Evolutionary conservation across 306 rosid species (phyloP).

Genomic region (Ochetophila trinervis): DNA sequence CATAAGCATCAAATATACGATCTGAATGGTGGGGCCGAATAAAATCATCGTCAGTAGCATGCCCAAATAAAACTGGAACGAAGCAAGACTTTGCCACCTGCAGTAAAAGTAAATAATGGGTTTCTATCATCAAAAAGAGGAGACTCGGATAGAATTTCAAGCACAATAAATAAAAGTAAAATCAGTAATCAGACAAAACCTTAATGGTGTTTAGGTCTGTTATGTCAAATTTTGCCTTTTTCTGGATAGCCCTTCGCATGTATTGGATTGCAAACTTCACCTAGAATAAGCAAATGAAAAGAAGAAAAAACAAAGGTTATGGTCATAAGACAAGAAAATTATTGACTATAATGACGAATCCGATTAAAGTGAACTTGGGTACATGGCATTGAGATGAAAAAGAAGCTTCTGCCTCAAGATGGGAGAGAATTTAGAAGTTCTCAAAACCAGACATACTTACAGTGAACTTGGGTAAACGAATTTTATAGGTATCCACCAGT

Average conservation of each 20-base stretch:
- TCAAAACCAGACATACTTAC: slow-evolving; percentile 43
- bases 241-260: slow-evolving; percentile 85
- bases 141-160: neutral
- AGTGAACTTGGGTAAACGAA: slow-evolving; percentile 90
- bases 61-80: slow-evolving; percentile 81
- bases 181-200: slow-evolving; percentile 34
- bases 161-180: neutral
- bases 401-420: neutral
- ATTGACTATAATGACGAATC: too few relatives aligned
- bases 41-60: slow-evolving; percentile 91
- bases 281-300: slow-evolving; percentile 32
- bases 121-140: neutral
- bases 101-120: slow-evolving; percentile 7
- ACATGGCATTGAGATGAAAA: neutral
- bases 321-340: neutral
- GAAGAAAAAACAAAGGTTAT: neutral
- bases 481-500: slow-evolving; percentile 75
- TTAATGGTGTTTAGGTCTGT: slow-evolving; percentile 72
- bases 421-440: neutral
- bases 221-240: slow-evolving; percentile 97
- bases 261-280: slow-evolving; percentile 91
- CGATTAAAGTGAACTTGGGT: too few relatives aligned
- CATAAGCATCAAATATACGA: slow-evolving; percentile 73
- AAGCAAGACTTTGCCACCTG: slow-evolving; percentile 91
- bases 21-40: slow-evolving; percentile 92